Base-by-base conservation (phyloP, 176 grass and related monocot genomes). In the Carex myosuroides region DNA sequence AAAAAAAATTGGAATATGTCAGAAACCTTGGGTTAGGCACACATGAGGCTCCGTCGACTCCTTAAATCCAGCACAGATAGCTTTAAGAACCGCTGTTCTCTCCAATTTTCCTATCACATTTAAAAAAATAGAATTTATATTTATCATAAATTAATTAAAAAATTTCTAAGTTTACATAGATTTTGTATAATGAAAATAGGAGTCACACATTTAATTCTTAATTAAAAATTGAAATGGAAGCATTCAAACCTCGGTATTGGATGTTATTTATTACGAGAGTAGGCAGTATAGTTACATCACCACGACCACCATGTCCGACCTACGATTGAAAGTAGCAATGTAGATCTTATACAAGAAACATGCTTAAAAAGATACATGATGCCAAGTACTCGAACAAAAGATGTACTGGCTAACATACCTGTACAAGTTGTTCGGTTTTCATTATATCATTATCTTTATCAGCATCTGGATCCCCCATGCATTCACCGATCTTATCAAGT, bases 241-340 rank as follows among this genome's bases (percentile, higher is more conserved):
- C 14, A 37, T 24, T 26, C 54, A 21, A 79, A 98, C 95, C 93
- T 70, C 96, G 56, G 30, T 98, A 98, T 76, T 98, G 96, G 9
- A 98, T 87, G 60, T 98, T 86, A 85, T 98, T 98, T 88, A 98
- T 93, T 33, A 95, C 74, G 8, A 98, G 77, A 7, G 96, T 98
- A 48, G 96, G 96, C 88, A 98, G 75, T 68, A 98, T 95, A 0
- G 91, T 88, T 57, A 98, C 96, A 69, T 98, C 96, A 4, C 96
- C 92, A n/a, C 96, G 83, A 39, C 54, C 44, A 5, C 89, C 91
- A 35, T 92, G 86, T 1, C 96, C 93, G 41, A 97, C 84, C 94
- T 93, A 61, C 48, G 86, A 81, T 32, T 37, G 17, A 30, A 73
- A 37, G 42, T 20, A 64, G 0, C 5, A 68, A 67, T 20, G 6